phyloP scores from a whole-genome alignment of 2,329 filamentous ascomycete species.

The Ceratocystis huliohia region DNA sequence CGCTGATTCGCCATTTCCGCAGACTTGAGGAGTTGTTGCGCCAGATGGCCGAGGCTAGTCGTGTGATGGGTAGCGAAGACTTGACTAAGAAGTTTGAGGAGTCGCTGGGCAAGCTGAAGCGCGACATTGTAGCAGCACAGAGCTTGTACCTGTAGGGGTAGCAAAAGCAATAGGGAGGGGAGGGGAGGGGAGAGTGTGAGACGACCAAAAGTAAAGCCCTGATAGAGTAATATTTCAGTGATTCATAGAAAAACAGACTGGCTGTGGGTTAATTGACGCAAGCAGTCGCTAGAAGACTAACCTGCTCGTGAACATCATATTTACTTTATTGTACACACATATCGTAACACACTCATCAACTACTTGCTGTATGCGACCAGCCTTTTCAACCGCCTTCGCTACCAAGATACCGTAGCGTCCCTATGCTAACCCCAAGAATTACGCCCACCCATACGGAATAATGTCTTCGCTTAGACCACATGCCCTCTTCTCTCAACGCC shows the following conservation, averaged over 20 bases:
- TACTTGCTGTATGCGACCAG: background rate
- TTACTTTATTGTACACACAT: background rate
- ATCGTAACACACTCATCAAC: conserved; percentile 17
- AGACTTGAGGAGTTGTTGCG: conserved; percentile 85
- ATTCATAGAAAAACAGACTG: background rate
- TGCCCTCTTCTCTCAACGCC: conserved; percentile 73
- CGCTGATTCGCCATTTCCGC: conserved; percentile 88
- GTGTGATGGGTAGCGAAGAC: conserved; percentile 97
- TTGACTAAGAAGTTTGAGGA: conserved; percentile 84
- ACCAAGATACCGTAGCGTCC: conserved; percentile 43
- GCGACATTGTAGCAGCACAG: conserved; percentile 91
- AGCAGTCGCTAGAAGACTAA: too few relatives aligned
- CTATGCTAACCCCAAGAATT: conserved; percentile 53
- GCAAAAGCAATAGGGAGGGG: background rate
- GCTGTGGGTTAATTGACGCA: too few relatives aligned
- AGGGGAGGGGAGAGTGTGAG: background rate
- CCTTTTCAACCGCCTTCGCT: conserved; percentile 9
- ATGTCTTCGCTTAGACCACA: conserved; percentile 74
- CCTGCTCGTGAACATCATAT: background rate
- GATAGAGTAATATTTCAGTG: conserved; percentile 13
- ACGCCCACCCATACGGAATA: conserved; percentile 50
- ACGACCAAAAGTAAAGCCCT: conserved; percentile 5
- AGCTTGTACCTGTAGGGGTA: conserved; percentile 68
- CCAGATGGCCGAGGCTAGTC: conserved; percentile 89
- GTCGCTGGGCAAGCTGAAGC: conserved; percentile 69